These are phyloP conservation scores for Tulasnella sp. DNA, from an alignment of 768 basidiomycete species.

Conservation along the genomic window DNA sequence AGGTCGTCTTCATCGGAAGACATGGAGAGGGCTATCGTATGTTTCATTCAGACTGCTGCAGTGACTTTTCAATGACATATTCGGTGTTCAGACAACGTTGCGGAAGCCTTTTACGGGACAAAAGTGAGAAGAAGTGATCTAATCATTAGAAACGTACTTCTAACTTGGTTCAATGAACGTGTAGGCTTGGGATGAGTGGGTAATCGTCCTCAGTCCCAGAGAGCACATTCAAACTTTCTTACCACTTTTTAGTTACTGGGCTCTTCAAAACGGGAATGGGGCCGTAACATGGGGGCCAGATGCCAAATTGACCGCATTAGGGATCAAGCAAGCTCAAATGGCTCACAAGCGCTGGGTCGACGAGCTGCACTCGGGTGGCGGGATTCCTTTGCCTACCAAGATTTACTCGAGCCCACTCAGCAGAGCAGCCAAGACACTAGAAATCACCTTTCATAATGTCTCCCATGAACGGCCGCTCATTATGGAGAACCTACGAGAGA, in stretches of 20 bases:
- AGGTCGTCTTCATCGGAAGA: slow-evolving; percentile 52
- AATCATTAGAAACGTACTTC: background rate
- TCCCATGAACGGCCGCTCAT: slow-evolving; percentile 29
- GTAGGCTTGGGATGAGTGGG: slow-evolving; percentile 50
- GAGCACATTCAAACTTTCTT: background rate
- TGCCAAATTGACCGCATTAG: slow-evolving; percentile 39
- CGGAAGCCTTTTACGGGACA: slow-evolving; percentile 43
- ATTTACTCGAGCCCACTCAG: slow-evolving; percentile 54
- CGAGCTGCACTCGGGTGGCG: slow-evolving; percentile 28
- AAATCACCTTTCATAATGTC: slow-evolving; percentile 38
- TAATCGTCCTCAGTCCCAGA: background rate
- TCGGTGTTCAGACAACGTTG: slow-evolving; percentile 41
- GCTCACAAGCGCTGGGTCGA: slow-evolving; percentile 37
- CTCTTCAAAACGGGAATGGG: slow-evolving; percentile 39
- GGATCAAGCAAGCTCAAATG: slow-evolving; percentile 42
- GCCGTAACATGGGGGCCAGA: slow-evolving; percentile 55
- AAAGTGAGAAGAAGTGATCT: slow-evolving; percentile 21
- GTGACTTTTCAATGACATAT: background rate
- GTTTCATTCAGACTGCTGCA: slow-evolving; percentile 22
- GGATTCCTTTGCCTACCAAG: slow-evolving; percentile 41
- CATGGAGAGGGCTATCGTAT: slow-evolving; percentile 67
- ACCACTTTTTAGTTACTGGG: slow-evolving; percentile 11
- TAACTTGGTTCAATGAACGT: background rate
- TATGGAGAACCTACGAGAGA: slow-evolving; percentile 57
- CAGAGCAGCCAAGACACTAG: slow-evolving; percentile 47